Evolutionary conservation across 2,329 filamentous ascomycete genomes (phyloP).

Genomic region (Paraphoma chrysanthemicola): DNA sequence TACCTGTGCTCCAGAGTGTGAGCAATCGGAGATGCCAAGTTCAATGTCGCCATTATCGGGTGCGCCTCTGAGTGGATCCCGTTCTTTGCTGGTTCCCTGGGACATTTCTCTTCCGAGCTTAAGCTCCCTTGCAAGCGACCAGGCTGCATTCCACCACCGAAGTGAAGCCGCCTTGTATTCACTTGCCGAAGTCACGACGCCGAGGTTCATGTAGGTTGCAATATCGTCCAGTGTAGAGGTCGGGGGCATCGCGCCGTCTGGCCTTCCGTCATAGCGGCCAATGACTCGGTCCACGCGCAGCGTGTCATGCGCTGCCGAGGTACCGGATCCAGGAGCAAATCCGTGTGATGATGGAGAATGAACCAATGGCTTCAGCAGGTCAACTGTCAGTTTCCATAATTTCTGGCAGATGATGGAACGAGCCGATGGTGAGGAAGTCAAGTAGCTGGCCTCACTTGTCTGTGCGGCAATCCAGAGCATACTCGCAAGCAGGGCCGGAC

Average conservation of each 20-base stretch:
- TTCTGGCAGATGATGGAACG: slow-evolving; percentile 86
- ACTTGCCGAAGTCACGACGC: slow-evolving; percentile 88
- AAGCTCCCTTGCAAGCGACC: slow-evolving; percentile 85
- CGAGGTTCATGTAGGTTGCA: slow-evolving; percentile 87
- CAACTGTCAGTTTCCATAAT: slow-evolving; percentile 83
- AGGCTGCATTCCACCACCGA: slow-evolving; percentile 93
- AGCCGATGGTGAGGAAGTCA: slow-evolving; percentile 82
- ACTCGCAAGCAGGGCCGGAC: slow-evolving; percentile 84
- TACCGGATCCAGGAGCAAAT: slow-evolving; percentile 61
- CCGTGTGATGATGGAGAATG: slow-evolving; percentile 70
- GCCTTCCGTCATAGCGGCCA: slow-evolving; percentile 53
- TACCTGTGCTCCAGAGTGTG: slow-evolving; percentile 33
- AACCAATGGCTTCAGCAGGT: slow-evolving; percentile 84
- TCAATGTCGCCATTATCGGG: slow-evolving; percentile 48
- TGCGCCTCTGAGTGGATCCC: slow-evolving; percentile 21
- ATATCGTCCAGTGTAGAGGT: slow-evolving; percentile 84
- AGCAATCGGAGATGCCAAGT: slow-evolving; percentile 39
- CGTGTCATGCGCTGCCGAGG: slow-evolving; percentile 78
- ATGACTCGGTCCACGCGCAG: slow-evolving; percentile 74
- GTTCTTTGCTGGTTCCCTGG: slow-evolving; percentile 56
- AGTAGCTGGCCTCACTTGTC: slow-evolving; percentile 84
- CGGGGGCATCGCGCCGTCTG: slow-evolving; percentile 55
- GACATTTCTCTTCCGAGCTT: slow-evolving; percentile 87
- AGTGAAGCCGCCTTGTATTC: slow-evolving; percentile 84
- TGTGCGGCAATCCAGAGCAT: slow-evolving; percentile 97